Base-by-base conservation (phyloP, 2,329 filamentous ascomycete genomes). In the Corniculantispora saksenae region DNA sequence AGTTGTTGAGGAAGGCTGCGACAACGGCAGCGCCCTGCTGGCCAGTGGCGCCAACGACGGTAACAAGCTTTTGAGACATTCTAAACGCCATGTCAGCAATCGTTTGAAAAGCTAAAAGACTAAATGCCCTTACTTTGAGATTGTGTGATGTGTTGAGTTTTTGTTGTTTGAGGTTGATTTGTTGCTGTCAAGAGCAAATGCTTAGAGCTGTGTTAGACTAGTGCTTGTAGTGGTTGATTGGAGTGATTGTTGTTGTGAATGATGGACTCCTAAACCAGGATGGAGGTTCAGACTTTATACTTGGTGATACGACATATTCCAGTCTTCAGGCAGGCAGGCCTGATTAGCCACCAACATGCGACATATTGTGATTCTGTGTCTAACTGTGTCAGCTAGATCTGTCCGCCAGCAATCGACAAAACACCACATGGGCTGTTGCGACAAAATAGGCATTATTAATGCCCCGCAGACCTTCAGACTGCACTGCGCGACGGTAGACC, bases 11-110 rank as follows among this genome's bases (percentile, higher is more conserved):
- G 17, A 63, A 61, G 21, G 64, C 64, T 10, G 40, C 23, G 35
- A 66, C 32, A 19, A 50, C 54, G n/a, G 64, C 60, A 8, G n/a
- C 23, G 27, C 64, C 64, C 48, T 67, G 65, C 29, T 67, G 65
- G 32, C 65, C 57, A 19, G 63, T 65, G 8, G 62, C 65, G 43
- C 65, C 57, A 10, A 61, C 61, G 48, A 66, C 57, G 40, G 57
- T 59, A 21, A 63, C 35, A 27, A 66, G 59, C 21, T 60, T 61
- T 29, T 13, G 35, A 7, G 61, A 48, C 65, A 67, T 67, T n/a
- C 48, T 21, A n/a, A n/a, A n/a, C n/a, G n/a, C n/a, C n/a, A n/a
- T n/a, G n/a, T n/a, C n/a, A n/a, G n/a, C n/a, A n/a, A n/a, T n/a
- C n/a, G n/a, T n/a, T n/a, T n/a, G n/a, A n/a, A n/a, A n/a, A n/a